Conservation (phyloP, 306 rosid species). For the Quercus variabilis region DNA sequence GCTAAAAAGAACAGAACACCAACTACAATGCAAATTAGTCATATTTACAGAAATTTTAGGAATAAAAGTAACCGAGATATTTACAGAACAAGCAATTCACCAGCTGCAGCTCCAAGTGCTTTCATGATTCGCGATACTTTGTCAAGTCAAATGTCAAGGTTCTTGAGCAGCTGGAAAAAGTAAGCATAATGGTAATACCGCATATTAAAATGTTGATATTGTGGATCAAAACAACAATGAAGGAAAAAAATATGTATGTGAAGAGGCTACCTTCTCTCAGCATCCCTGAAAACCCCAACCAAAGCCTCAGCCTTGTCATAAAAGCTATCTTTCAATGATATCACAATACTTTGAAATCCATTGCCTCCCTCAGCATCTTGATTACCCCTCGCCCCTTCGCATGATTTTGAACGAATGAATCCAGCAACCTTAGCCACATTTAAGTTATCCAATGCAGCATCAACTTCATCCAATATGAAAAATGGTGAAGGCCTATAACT, state of each 20-base stretch:
- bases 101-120: constrained; percentile 9
- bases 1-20: background rate
- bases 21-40: background rate
- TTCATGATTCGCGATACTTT: constrained; percentile 67
- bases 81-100: constrained; percentile 26
- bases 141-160: constrained; percentile 90
- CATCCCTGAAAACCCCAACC: constrained; percentile 87
- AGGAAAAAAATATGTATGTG: background rate
- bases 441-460: constrained; percentile 97
- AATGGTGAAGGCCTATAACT: constrained; percentile 97
- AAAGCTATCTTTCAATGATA: constrained; percentile 86
- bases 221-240: constrained; percentile 3
- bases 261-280: constrained; percentile 64
- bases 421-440: constrained; percentile 98
- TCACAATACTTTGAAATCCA: constrained; percentile 97
- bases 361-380: constrained; percentile 68
- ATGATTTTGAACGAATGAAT: constrained; percentile 89
- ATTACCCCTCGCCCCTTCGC: constrained; percentile 72
- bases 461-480: constrained; percentile 98
- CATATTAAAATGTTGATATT: constrained; percentile 1
- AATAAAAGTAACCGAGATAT: constrained; percentile 12
- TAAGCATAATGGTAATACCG: background rate
- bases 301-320: constrained; percentile 92
- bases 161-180: constrained; percentile 76
- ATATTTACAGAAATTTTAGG: constrained; percentile 42